Conservation (phyloP, 2,329 filamentous ascomycete species). For the Monosporascus sp. region DNA sequence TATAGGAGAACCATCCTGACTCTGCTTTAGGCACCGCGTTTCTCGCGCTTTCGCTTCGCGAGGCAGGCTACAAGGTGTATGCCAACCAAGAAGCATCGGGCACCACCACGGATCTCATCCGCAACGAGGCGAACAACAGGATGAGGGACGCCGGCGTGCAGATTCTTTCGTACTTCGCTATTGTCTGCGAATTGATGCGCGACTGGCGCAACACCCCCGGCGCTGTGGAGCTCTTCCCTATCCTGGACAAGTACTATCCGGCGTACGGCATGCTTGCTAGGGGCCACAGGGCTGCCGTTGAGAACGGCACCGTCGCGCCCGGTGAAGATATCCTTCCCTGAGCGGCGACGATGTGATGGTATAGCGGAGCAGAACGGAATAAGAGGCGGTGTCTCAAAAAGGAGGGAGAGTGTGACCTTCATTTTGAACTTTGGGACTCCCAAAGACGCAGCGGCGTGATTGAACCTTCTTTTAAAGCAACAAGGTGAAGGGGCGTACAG, state of each 20-base stretch:
- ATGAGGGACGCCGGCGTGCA: constrained; percentile 65
- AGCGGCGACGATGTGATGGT: background rate
- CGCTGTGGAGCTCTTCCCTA: constrained; percentile 53
- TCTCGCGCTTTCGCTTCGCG: constrained; percentile 64
- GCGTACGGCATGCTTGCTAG: constrained; percentile 60
- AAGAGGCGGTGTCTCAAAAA: too few species aligned
- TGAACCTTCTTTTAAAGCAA: too few species aligned
- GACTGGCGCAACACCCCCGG: constrained; percentile 59
- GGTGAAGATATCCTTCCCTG: constrained; percentile 41
- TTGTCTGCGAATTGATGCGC: constrained; percentile 64
- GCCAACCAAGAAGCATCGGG: constrained; percentile 68
- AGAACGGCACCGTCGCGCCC: constrained; percentile 52
- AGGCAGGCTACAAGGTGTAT: constrained; percentile 68
- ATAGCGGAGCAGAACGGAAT: background rate
- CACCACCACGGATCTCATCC: constrained; percentile 56
- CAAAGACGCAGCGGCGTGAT: too few species aligned
- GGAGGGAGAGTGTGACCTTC: too few species aligned
- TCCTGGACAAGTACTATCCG: constrained; percentile 59
- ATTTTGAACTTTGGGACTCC: too few species aligned
- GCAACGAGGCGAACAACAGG: constrained; percentile 59
- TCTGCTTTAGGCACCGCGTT: constrained; percentile 53
- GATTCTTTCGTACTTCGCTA: constrained; percentile 55
- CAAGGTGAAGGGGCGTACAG: too few species aligned
- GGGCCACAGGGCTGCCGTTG: constrained; percentile 53
- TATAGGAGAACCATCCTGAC: background rate